phyloP scores from a whole-genome alignment of 2,329 filamentous ascomycete genomes.

The Torrubiella hemipterigena region DNA sequence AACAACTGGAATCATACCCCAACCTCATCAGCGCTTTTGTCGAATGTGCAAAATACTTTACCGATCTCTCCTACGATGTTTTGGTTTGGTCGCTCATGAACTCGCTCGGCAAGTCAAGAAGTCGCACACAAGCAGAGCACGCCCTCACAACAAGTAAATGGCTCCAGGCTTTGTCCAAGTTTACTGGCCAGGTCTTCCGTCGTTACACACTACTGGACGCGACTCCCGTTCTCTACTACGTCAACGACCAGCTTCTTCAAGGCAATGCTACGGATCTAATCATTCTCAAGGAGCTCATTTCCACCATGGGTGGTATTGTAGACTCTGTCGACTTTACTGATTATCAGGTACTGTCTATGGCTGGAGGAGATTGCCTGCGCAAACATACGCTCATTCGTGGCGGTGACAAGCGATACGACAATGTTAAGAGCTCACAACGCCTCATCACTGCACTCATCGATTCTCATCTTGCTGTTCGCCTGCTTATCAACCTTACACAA shows the following conservation, averaged over 20 bases:
- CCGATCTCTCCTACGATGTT: conserved; percentile 82
- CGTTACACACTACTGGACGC: conserved; percentile 76
- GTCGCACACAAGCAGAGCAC: conserved; percentile 49
- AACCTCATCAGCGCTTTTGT: conserved; percentile 94
- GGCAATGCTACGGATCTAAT: conserved; percentile 86
- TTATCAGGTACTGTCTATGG: conserved; percentile 75
- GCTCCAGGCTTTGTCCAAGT: conserved; percentile 81
- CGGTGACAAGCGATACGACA: conserved; percentile 71
- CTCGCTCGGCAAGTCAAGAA: conserved; percentile 50
- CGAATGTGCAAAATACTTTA: conserved; percentile 90
- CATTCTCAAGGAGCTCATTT: conserved; percentile 80
- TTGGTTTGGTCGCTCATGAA: conserved; percentile 86
- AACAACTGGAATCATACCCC: conserved; percentile 85
- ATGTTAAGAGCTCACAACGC: conserved; percentile 61
- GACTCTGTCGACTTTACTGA: conserved; percentile 83
- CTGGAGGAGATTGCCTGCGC: conserved; percentile 69
- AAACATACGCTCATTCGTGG: conserved; percentile 70
- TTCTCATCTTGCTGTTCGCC: conserved; percentile 63
- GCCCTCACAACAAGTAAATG: conserved; percentile 74
- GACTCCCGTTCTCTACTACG: conserved; percentile 77
- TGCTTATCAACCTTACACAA: conserved; percentile 84
- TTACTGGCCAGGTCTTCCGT: conserved; percentile 81
- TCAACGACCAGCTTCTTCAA: conserved; percentile 68
- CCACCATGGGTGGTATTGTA: conserved; percentile 87
- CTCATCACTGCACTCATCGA: conserved; percentile 70